Base-by-base conservation (phyloP, 345 rosid genomes). In the Heritiera littoralis region DNA sequence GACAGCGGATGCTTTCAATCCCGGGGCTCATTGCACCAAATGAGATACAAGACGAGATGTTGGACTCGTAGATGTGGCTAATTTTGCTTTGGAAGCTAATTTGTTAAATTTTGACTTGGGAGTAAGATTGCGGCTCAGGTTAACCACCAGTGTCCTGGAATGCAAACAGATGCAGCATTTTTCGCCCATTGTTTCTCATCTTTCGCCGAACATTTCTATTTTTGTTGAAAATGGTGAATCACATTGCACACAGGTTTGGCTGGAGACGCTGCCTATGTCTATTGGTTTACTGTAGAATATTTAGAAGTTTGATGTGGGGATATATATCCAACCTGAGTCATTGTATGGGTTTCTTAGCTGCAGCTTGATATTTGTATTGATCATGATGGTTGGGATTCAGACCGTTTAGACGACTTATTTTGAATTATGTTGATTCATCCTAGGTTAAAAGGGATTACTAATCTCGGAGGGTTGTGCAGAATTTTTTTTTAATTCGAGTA, bases 31-130 rank as follows among this genome's bases (percentile, higher is more conserved):
- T 92, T 76, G 92, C 92, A 73, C 93, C 96, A 4, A 90, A 85
- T 48, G 96, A 92, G 82, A 88, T 90, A 64, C 92, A 92, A 81
- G 96, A 92, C 40, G 96, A 92, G 86, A 92, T 92, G 96, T 66
- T 88, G 84, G 96, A 92, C 74, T 90, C 92, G 3, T 92, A 92
- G 91, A 77, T 76, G 63, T 41, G 82, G 51, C 79, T 61, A 68
- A 71, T 66, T 77, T 74, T 51, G 66, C 20, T 15, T 35, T 66
- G 28, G 78, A 83, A 61, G 83, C 83, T 80, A 78, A 83, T 82
- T 79, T 76, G 56, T 76, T 84, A 72, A 66, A 79, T 64, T 43
- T 75, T 79, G 75, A 64, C 67, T 59, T 60, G 78, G 79, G 76
- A 63, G 78, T 60, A 79, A 74, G 64, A 68, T 61, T 75, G 74